phyloP scores from a whole-genome alignment of 2,329 filamentous ascomycete species.

The Rachicladosporium sp. region DNA sequence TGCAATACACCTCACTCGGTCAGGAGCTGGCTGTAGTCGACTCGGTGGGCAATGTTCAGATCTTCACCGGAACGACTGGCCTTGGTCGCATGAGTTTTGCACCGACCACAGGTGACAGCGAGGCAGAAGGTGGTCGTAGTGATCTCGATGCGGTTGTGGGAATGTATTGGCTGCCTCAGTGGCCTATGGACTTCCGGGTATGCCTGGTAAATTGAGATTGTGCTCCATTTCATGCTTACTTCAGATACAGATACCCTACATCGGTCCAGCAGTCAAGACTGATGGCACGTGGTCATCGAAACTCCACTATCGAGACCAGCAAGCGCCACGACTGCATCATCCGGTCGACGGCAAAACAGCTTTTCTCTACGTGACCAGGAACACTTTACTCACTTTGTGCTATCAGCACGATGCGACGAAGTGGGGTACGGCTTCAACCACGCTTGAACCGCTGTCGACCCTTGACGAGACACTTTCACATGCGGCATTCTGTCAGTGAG shows the following conservation, averaged over 20 bases:
- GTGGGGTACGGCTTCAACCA: too few species aligned
- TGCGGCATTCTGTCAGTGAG: slow-evolving; percentile 48
- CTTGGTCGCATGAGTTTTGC: slow-evolving; percentile 60
- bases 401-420: slow-evolving; percentile 46
- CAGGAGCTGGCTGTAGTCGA: slow-evolving; percentile 79
- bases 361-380: slow-evolving; percentile 62
- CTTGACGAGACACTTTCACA: slow-evolving; percentile 62
- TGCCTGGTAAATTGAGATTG: too few species aligned
- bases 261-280: slow-evolving; percentile 26
- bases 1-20: slow-evolving; percentile 67
- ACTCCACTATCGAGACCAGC: slow-evolving; percentile 45
- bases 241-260: slow-evolving; percentile 13
- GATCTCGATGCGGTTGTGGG: slow-evolving; percentile 71
- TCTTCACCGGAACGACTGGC: slow-evolving; percentile 58
- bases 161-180: slow-evolving; percentile 62
- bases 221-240: too few species aligned
- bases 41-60: slow-evolving; percentile 60
- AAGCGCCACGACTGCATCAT: slow-evolving; percentile 58
- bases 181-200: slow-evolving; percentile 22
- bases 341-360: slow-evolving; percentile 59
- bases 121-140: slow-evolving; percentile 28
- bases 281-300: slow-evolving; percentile 54
- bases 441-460: too few species aligned
- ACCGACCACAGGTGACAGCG: slow-evolving; percentile 34
- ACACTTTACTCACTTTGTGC: slow-evolving; percentile 61